A percentile compares a stretch with the other conserved stretches of the same genome.
These are phyloP conservation scores for Xylaria sp. DNA, from an alignment of 2,329 filamentous ascomycete genomes.

Conservation along the genomic window DNA sequence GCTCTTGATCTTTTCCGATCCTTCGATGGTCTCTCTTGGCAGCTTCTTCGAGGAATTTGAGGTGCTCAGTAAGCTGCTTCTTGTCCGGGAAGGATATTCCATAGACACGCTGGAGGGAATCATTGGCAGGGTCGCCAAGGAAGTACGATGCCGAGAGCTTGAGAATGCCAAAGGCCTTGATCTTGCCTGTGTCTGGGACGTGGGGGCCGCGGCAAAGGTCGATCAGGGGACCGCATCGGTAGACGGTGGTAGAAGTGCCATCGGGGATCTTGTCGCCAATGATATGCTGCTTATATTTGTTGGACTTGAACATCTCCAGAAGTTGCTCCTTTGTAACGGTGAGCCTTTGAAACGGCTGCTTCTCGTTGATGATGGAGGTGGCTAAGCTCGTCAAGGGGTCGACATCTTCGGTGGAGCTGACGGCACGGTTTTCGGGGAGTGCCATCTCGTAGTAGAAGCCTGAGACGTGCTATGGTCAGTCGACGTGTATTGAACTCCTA, in stretches of 20 bases:
- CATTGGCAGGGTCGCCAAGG: constrained; percentile 91
- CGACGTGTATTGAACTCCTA: neutral
- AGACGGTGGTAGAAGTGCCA: constrained; percentile 91
- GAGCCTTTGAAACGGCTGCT: constrained; percentile 37
- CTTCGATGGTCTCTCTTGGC: constrained; percentile 95
- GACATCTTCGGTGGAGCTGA: constrained; percentile 36
- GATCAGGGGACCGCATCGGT: constrained; percentile 91
- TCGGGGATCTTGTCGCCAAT: constrained; percentile 93
- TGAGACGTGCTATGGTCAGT: constrained; percentile 1
- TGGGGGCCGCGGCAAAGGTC: constrained; percentile 96
- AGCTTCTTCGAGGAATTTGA: constrained; percentile 96
- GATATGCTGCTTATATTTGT: constrained; percentile 98
- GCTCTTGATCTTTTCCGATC: constrained; percentile 93
- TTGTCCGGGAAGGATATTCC: constrained; percentile 96
- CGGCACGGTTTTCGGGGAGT: constrained; percentile 58
- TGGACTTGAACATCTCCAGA: constrained; percentile 74
- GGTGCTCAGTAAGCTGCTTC: constrained; percentile 91
- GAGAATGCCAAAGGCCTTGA: constrained; percentile 95
- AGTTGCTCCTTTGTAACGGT: constrained; percentile 33
- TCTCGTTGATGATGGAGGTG: constrained; percentile 31
- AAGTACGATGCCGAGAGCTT: constrained; percentile 84
- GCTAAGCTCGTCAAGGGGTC: constrained; percentile 30
- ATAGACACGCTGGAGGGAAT: constrained; percentile 95
- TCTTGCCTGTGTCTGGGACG: constrained; percentile 90
- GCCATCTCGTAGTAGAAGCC: constrained; percentile 97